Evolutionary conservation across 345 rosid genomes (phyloP).

Genomic region (Camelina laxa): DNA sequence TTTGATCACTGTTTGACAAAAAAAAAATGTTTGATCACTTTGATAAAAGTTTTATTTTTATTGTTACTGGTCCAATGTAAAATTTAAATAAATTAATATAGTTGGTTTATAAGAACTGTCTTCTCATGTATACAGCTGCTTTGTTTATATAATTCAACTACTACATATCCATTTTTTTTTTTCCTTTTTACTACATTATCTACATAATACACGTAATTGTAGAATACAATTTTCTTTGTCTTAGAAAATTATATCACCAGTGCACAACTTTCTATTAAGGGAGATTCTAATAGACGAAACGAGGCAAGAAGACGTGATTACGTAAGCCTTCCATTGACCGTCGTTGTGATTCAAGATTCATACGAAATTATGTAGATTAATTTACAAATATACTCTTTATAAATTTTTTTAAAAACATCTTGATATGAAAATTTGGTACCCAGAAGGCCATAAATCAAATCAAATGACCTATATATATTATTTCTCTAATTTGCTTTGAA

Average conservation of each 20-base stretch:
- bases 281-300: too few species aligned
- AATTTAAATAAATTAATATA: not conserved
- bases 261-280: not conserved
- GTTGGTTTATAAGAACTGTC: not conserved
- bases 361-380: constrained; percentile 1
- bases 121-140: not conserved
- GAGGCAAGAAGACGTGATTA: not conserved
- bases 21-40: too few species aligned
- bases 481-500: constrained; percentile 23
- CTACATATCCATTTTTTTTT: not conserved
- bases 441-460: constrained; percentile 22
- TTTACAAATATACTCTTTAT: constrained; percentile 11
- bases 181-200: too few species aligned
- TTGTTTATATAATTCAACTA: not conserved
- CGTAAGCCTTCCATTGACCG: not conserved
- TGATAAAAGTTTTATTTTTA: too few species aligned
- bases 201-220: not conserved
- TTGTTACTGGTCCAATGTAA: too few species aligned
- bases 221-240: not conserved
- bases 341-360: not conserved
- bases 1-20: too few species aligned
- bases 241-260: not conserved
- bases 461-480: constrained; percentile 29
- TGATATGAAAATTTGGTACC: constrained; percentile 23
- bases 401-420: not conserved